Evolutionary conservation across 78 protist species (phyloP), one percentile per base, ranked within the genome.

Genomic region (Dictyostelium purpureum): DNA sequence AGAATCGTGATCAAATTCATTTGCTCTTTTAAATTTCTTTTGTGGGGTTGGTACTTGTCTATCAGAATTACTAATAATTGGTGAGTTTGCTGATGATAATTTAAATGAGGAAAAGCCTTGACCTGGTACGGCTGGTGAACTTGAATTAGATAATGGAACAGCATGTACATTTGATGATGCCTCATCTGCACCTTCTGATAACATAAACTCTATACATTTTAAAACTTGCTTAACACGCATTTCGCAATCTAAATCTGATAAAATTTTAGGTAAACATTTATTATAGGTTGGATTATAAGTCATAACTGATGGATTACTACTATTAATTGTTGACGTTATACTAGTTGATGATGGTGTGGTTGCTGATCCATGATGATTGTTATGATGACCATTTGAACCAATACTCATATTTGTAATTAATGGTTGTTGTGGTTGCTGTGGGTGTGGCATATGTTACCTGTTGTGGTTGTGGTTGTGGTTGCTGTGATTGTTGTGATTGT

Each of bases 21-120:
- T 45, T 1, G 69, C 16, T 52, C 90, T 73, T 45, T 49, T 51
- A 45, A 49, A 38, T 63, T 82, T 79, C 5, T 79, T 82, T 56
- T 82, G 77, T 38, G 90, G 90, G 26, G 79, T 56, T 28, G 90
- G 90, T 3, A 82, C 90, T 66, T 82, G 90, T n/a, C 90, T 51
- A 70, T 82, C 90, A 11, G 75, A 51, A 31, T 28, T 31, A 63
- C n/a, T 63, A 37, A 82, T 67, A 66, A 18, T 69, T 67, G 88
- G 88, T 31, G 88, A 65, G 9, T 79, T 66, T 47, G 47, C 10
- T 21, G 40, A 35, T 51, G 77, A 65, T 26, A 79, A 35, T 35
- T 79, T 79, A 49, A 79, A 79, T 33, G 88, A 79, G 1, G 88
- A 65, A 33, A 79, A 79, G 1, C 61, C 74, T 28, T 38, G 63